These are phyloP conservation scores for Globisporangium iwayamae DNA, from an alignment of 352 stramenopile genomes.

Conservation along the genomic window DNA sequence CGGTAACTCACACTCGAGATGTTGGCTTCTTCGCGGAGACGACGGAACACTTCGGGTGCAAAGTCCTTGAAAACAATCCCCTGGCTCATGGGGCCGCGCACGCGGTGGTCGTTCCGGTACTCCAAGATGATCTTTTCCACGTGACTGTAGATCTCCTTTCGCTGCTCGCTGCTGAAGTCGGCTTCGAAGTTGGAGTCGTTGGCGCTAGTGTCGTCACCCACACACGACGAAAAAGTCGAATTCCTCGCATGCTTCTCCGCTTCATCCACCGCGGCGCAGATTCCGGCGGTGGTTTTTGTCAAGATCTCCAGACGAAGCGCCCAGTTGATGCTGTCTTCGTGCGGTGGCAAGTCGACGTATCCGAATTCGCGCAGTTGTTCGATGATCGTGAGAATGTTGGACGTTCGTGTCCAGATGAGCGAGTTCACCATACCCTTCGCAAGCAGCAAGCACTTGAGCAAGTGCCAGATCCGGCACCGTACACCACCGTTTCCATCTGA, in stretches of 20 bases:
- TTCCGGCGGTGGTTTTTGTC: slow-evolving; percentile 82
- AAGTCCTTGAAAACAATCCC: slow-evolving; percentile 82
- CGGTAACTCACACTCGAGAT: slow-evolving; percentile 65
- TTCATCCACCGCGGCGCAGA: slow-evolving; percentile 69
- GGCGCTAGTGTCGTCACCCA: slow-evolving; percentile 2
- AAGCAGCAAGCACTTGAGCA: slow-evolving; percentile 66
- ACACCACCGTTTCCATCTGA: slow-evolving; percentile 25
- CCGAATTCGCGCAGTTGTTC: slow-evolving; percentile 62
- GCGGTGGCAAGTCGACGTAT: slow-evolving; percentile 50
- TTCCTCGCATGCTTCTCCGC: slow-evolving; percentile 56
- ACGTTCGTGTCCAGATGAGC: slow-evolving; percentile 82
- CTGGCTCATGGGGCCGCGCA: slow-evolving; percentile 35
- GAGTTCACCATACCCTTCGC: slow-evolving; percentile 79
- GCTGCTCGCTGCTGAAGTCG: slow-evolving; percentile 41
- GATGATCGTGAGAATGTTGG: slow-evolving; percentile 75
- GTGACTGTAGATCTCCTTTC: slow-evolving; percentile 70
- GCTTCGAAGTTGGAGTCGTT: slow-evolving; percentile 7
- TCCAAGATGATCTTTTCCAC: slow-evolving; percentile 73
- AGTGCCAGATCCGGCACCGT: slow-evolving; percentile 67
- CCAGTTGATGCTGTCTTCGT: slow-evolving; percentile 87
- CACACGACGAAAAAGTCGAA: slow-evolving; percentile 25
- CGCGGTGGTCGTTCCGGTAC: slow-evolving; percentile 51
- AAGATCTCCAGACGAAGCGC: slow-evolving; percentile 83
- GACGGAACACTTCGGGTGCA: slow-evolving; percentile 72
- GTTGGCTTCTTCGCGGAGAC: slow-evolving; percentile 55